Conservation (phyloP, 441 rosid genomes). For the Mallotus repandus region DNA sequence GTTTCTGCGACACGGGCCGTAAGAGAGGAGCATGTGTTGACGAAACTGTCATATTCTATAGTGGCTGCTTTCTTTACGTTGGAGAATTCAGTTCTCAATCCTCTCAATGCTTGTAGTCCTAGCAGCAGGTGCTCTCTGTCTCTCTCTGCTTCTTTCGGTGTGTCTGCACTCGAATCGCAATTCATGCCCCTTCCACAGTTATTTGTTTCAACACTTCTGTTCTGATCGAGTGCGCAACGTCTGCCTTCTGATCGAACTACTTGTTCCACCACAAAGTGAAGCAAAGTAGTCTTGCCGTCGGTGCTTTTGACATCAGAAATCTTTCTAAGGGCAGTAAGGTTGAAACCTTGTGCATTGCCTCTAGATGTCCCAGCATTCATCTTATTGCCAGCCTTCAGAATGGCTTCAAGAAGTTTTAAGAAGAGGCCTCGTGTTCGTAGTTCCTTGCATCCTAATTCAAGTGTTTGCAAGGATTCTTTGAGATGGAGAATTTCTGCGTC, state of each 20-base stretch:
- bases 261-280: constrained; percentile 64
- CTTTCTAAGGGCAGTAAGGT: constrained; percentile 53
- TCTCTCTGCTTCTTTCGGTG: constrained; percentile 26
- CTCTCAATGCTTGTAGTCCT: constrained; percentile 45
- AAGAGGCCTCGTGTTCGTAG: constrained; percentile 48
- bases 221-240: constrained; percentile 25
- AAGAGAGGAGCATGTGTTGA: constrained; percentile 35
- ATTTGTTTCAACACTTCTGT: constrained; percentile 23
- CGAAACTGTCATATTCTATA: constrained; percentile 38
- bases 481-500: constrained; percentile 45
- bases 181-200: neutral
- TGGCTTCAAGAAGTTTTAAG: constrained; percentile 66
- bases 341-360: constrained; percentile 65
- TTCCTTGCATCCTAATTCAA: constrained; percentile 52
- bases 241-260: constrained; percentile 56
- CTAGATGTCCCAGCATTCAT: constrained; percentile 71
- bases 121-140: constrained; percentile 37
- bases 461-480: constrained; percentile 45
- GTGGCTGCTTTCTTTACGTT: constrained; percentile 53
- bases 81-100: constrained; percentile 39
- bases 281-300: constrained; percentile 59
- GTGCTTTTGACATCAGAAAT: constrained; percentile 65
- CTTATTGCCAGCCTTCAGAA: constrained; percentile 63
- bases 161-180: constrained; percentile 1
- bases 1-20: constrained; percentile 34